Percentiles rank a stretch among this genome's conserved stretches.
Conservation (phyloP, 345 rosid species). For the Salix arbutifolia region DNA sequence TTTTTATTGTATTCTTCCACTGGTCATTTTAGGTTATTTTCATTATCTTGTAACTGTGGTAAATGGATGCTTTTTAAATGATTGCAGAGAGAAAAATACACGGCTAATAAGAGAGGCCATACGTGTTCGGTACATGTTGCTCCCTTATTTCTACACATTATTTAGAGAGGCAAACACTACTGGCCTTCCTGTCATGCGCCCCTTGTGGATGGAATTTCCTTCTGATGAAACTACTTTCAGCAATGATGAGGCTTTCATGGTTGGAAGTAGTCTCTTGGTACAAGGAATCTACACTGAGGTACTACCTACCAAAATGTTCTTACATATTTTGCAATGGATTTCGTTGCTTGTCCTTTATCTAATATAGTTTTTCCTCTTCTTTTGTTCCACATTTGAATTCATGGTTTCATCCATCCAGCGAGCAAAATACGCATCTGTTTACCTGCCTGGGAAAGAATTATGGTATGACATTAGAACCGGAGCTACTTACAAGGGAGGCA, state of each 20-base stretch:
- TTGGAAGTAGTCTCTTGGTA: conserved; percentile 81
- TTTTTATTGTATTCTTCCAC: not conserved
- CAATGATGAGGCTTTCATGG: conserved; percentile 97
- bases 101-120: conserved; percentile 87
- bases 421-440: conserved; percentile 67
- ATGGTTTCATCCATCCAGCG: conserved; percentile 35
- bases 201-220: conserved; percentile 99
- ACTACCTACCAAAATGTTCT: conserved; percentile 5
- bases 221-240: conserved; percentile 72
- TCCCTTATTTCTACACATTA: conserved; percentile 90
- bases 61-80: conserved; percentile 11
- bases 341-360: not conserved
- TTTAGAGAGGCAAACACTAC: conserved; percentile 90
- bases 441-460: conserved; percentile 81
- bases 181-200: conserved; percentile 83
- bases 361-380: conserved; percentile 1
- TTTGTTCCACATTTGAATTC: not conserved
- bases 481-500: conserved; percentile 56
- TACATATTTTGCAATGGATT: not conserved
- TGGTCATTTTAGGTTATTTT: not conserved
- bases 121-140: conserved; percentile 73
- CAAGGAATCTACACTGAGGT: conserved; percentile 95
- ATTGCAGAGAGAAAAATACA: conserved; percentile 73
- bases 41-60: not conserved
- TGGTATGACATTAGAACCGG: conserved; percentile 91